A percentile compares a stretch with the other conserved stretches of the same genome.
These are phyloP conservation scores for Xylaria scruposa DNA, from an alignment of 495 filamentous ascomycete genomes.

Conservation along the genomic window DNA sequence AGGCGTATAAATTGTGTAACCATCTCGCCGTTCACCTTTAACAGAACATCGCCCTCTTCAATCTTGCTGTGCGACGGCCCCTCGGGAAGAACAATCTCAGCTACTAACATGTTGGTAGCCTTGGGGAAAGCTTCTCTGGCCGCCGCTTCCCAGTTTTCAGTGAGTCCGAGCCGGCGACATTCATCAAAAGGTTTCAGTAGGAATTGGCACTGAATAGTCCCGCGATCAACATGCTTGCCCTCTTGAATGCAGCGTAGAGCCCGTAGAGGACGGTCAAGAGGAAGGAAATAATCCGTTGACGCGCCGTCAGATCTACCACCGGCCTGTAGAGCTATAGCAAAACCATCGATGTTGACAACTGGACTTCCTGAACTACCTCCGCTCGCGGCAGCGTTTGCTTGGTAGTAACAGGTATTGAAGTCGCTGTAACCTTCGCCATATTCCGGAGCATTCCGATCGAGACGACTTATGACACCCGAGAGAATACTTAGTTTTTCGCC, in stretches of 20 bases:
- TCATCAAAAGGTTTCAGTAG: slow-evolving; percentile 97
- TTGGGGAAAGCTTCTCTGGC: slow-evolving; percentile 83
- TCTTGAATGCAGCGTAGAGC: slow-evolving; percentile 86
- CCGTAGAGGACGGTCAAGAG: slow-evolving; percentile 84
- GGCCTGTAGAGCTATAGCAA: slow-evolving; percentile 91
- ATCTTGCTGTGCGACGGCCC: slow-evolving; percentile 85
- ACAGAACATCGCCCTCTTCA: slow-evolving; percentile 93
- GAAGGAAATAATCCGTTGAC: slow-evolving; percentile 97
- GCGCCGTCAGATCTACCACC: slow-evolving; percentile 93
- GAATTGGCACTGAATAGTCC: slow-evolving; percentile 99
- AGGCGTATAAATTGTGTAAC: slow-evolving; percentile 92
- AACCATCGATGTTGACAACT: slow-evolving; percentile 93
- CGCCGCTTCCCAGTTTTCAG: slow-evolving; percentile 81
- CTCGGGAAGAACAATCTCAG: slow-evolving; percentile 91
- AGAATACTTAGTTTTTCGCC: slow-evolving; percentile 98
- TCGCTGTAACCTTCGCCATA: slow-evolving; percentile 99
- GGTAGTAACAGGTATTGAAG: slow-evolving; percentile 99
- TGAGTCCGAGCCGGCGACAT: slow-evolving; percentile 87
- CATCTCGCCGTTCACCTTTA: slow-evolving; percentile 93
- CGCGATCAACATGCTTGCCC: slow-evolving; percentile 75
- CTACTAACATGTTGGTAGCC: slow-evolving; percentile 95
- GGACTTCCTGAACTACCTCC: slow-evolving; percentile 97
- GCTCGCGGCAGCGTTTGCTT: slow-evolving; percentile 94
- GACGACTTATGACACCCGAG: slow-evolving; percentile 93
- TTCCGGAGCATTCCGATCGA: slow-evolving; percentile 96